Evolutionary conservation across 1,139 yeast species (phyloP), one percentile per base, ranked within the genome.

Genomic region (Nakaseomyces nivariensis): DNA sequence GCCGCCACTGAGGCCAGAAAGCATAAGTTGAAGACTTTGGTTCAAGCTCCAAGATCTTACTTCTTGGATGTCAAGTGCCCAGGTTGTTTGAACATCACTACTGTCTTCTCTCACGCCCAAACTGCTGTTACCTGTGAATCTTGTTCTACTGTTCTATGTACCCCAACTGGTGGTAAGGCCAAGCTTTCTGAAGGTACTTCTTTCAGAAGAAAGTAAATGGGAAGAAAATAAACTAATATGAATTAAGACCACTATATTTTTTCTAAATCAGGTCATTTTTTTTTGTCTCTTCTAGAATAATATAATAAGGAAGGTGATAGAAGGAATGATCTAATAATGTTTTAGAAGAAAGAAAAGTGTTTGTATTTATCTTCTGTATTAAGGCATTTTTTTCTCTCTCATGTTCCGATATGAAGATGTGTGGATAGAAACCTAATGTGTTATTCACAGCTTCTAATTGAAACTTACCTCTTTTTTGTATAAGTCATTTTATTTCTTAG

Each of bases 81-180:
- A 76, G 97, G 98, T 68, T 92, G 98, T 79, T 82, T 92, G 74
- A 86, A 85, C 83, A 92, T 92, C 79, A 90, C 98, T 76, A 92
- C 97, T 64, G 97, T 92, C 66, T 92, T 92, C 85, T 90, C 97
- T 64, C 98, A 92, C 78, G 97, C 98, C 61, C 98, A 92, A 81
- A 92, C 97, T 66, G 97, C 97, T 67, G 98, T 92, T 72, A 86
- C 97, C 72, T 92, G 98, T 81, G 97, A 94, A 71, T 83, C 95
- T 61, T 92, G 98, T 78, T 85, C 97, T 67, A 90, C 96, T 64
- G 97, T 92, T 62, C 86, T 92, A 72, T 90, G 97, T 78, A 86
- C 94, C 72, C 98, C 98, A 72, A 88, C 97, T 63, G 98, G 98
- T 81, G 98, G 98, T 81, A 92, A 92, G 83, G 97, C 97, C 71